Conservation (phyloP, 441 rosid species). For the Arabidopsis hybrid region DNA sequence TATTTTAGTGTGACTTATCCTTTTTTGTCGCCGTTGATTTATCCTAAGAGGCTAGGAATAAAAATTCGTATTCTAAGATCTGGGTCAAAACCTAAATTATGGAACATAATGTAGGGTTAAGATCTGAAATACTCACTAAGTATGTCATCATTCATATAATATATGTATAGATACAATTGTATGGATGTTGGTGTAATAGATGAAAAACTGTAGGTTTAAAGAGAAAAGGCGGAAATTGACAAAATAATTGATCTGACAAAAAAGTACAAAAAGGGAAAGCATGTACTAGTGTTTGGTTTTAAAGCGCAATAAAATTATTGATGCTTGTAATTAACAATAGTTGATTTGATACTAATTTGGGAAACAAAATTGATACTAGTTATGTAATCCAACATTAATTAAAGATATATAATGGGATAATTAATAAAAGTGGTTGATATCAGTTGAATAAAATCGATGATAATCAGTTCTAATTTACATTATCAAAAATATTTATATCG, state of each 20-base stretch:
- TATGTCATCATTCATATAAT: neutral
- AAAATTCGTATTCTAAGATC: neutral
- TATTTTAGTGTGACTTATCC: neutral
- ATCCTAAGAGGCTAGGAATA: neutral
- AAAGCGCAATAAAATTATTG: conserved; percentile 5
- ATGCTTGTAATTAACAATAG: neutral
- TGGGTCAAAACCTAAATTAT: conserved; percentile 7
- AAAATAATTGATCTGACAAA: conserved; percentile 12
- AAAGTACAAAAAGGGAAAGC: conserved; percentile 8
- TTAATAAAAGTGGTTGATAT: neutral
- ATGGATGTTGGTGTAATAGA: conserved; percentile 9
- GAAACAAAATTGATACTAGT: neutral
- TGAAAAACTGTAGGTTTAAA: conserved; percentile 1
- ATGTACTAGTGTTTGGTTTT: conserved; percentile 1
- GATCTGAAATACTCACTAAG: neutral
- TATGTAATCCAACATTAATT: neutral
- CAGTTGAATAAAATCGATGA: neutral
- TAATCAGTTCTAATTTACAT: neutral
- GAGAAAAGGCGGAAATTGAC: conserved; percentile 10
- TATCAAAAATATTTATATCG: neutral
- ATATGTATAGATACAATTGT: neutral
- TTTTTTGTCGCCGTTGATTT: neutral
- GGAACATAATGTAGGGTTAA: neutral
- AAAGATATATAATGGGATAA: neutral
- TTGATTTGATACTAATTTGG: neutral